Evolutionary conservation across 1,139 yeast genomes (phyloP), one percentile per base, ranked within the genome.

Genomic region (Arxiozyma slooffiae): DNA sequence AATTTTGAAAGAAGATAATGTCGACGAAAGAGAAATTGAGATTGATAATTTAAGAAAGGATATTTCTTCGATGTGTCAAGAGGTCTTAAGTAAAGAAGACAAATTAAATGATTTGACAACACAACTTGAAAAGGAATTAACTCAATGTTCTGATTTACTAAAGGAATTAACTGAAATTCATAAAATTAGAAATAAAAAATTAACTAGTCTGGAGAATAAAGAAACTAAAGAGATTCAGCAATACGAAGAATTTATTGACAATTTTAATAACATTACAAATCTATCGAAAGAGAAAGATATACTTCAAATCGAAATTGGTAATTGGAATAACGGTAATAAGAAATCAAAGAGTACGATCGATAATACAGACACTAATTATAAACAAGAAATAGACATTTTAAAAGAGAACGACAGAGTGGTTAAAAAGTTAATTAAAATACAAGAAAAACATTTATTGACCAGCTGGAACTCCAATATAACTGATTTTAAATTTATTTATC

Each of bases 141-240:
- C 60, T 34, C 56, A 58, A 20, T 65, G 67, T 47, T 57, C 56
- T 50, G 51, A 52, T 9, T 47, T 63, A 38, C 45, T 64, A 16
- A 51, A 55, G 16, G 62, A 64, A 44, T 50, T 63, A 30, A 61
- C 60, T n/a, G 41, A 26, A 1, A 46, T 59, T 8, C 55, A 58
- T 46, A 48, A 50, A 4, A 50, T 47, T 24, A 51, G 50, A 14
- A 49, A 49, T n/a, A 38, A 40, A 21, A 48, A 44, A 8, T 37
- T 44, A 18, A 50, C 46, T 8, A 46, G 44, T n/a, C 44, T 44
- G 24, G 49, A 46, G n/a, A 46, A 39, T 38, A 44, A 48, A 6
- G 50, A 53, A n/a, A 43, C 50, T 14, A 48, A 53, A 22, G 48
- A 37, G 17, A 44, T 42, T 11, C 38, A 42, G 17, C 20, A 34